Conservation (phyloP, 306 rosid species). For the Ochetophila trinervis region DNA sequence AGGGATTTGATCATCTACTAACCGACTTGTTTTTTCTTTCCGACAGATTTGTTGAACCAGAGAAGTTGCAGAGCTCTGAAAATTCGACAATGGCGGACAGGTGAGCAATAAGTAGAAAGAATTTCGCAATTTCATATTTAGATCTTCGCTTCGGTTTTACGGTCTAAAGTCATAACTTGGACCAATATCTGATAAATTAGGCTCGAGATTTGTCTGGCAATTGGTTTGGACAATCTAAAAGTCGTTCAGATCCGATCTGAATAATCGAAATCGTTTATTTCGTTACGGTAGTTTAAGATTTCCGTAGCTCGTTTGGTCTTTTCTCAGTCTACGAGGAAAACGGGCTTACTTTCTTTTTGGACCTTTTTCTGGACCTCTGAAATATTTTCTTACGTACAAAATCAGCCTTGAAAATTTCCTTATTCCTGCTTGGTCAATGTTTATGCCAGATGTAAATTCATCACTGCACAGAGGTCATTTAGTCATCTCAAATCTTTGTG, state of each 20-base stretch:
- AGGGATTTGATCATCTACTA: neutral
- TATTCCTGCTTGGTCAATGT: neutral
- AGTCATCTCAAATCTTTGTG: neutral
- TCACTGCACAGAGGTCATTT: constrained; percentile 1
- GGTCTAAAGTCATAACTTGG: neutral
- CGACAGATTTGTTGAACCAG: constrained; percentile 42
- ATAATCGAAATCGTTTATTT: constrained; percentile 30
- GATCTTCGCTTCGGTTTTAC: neutral
- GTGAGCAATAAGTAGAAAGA: constrained; percentile 35
- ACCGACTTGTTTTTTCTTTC: neutral
- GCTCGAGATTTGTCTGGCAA: neutral
- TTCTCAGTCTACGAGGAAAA: neutral
- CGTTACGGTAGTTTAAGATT: constrained; percentile 6
- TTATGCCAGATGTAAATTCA: neutral
- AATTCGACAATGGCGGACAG: constrained; percentile 66
- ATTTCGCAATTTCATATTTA: neutral
- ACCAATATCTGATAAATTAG: constrained; percentile 16
- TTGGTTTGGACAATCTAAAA: neutral
- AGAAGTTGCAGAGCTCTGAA: constrained; percentile 46
- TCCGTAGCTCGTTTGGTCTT: neutral
- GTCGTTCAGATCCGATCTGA: constrained; percentile 45
- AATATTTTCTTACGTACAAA: neutral
- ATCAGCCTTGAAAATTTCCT: neutral
- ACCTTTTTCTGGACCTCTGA: neutral
- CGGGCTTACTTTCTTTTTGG: neutral